A percentile compares a stretch with the other conserved stretches of the same genome.
These are phyloP conservation scores for Lentithecium fluviatile DNA, from an alignment of 495 filamentous ascomycete genomes.

Conservation along the genomic window DNA sequence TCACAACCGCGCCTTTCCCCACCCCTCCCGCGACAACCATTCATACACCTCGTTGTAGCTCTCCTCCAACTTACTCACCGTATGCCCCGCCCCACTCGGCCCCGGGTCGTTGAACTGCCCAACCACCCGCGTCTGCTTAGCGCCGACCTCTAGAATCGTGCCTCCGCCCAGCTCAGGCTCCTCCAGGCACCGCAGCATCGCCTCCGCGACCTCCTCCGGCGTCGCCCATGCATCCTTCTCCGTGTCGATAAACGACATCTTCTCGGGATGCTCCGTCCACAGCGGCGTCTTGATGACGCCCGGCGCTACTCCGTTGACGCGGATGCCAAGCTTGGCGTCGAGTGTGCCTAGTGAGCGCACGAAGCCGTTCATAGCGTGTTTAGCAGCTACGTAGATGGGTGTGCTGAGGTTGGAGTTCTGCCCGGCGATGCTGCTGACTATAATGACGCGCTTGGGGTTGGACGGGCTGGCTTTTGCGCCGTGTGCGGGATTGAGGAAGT, in stretches of 20 bases:
- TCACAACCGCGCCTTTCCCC: constrained; percentile 16
- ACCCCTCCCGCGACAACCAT: constrained; percentile 43
- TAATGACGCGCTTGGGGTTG: constrained; percentile 55
- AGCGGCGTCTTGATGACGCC: constrained; percentile 66
- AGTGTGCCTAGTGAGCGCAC: constrained; percentile 55
- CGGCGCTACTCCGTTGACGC: constrained; percentile 65
- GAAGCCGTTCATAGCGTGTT: constrained; percentile 63
- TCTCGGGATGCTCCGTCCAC: constrained; percentile 69
- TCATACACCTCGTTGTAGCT: constrained; percentile 50
- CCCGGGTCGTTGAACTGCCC: constrained; percentile 58
- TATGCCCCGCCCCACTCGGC: constrained; percentile 51
- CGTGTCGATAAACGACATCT: constrained; percentile 55
- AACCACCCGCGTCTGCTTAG: constrained; percentile 55
- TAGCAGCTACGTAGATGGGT: constrained; percentile 62
- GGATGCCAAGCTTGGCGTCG: constrained; percentile 54
- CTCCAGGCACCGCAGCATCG: constrained; percentile 61
- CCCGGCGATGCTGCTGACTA: constrained; percentile 64
- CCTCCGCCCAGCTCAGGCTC: constrained; percentile 45
- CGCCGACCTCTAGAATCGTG: constrained; percentile 60
- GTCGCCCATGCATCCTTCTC: constrained; percentile 59
- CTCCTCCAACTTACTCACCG: constrained; percentile 45
- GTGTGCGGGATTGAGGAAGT: constrained; percentile 50
- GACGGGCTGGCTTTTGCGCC: constrained; percentile 27
- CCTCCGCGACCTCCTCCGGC: constrained; percentile 62
- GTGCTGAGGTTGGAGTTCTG: constrained; percentile 51